Percentiles rank a stretch among this genome's conserved stretches.
Conservation (phyloP, 169 alveolate species). For the Cryptosporidium felis region DNA sequence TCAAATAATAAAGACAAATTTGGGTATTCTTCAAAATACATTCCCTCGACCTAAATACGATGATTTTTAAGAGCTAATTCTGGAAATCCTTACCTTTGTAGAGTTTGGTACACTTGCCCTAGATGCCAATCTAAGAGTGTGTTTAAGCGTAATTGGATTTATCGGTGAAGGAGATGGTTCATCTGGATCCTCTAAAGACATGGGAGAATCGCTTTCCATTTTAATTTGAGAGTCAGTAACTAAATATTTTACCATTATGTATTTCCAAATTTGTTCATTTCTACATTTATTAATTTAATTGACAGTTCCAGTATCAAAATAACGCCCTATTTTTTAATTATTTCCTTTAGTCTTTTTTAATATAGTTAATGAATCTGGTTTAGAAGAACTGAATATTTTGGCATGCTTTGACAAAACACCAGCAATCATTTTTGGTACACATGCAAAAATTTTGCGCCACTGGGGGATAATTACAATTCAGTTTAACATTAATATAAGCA, state of each 20-base stretch:
- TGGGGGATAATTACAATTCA: too few species aligned
- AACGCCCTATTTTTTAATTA: too few species aligned
- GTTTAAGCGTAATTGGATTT: constrained; percentile 67
- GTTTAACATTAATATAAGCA: too few species aligned
- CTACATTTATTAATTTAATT: too few species aligned
- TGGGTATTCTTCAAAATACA: not conserved
- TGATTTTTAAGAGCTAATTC: not conserved
- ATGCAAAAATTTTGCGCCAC: constrained; percentile 32
- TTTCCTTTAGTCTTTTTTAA: too few species aligned
- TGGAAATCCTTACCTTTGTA: constrained; percentile 18
- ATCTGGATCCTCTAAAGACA: constrained; percentile 67
- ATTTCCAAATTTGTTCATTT: too few species aligned
- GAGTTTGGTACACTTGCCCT: constrained; percentile 38
- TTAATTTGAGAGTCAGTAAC: not conserved
- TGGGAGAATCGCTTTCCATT: constrained; percentile 6
- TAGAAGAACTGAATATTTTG: too few species aligned
- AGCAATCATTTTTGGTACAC: not conserved
- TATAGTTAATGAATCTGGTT: too few species aligned
- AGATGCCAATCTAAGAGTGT: constrained; percentile 63
- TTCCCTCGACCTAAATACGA: not conserved
- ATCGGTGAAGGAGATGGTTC: constrained; percentile 71
- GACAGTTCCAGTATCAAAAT: too few species aligned
- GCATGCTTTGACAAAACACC: not conserved
- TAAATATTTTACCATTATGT: too few species aligned
- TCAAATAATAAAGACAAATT: constrained; percentile 25